A percentile compares a stretch with the other conserved stretches of the same genome.
Evolutionary conservation across 495 filamentous ascomycete species (phyloP).

Genomic region (Penicillium salamii): DNA sequence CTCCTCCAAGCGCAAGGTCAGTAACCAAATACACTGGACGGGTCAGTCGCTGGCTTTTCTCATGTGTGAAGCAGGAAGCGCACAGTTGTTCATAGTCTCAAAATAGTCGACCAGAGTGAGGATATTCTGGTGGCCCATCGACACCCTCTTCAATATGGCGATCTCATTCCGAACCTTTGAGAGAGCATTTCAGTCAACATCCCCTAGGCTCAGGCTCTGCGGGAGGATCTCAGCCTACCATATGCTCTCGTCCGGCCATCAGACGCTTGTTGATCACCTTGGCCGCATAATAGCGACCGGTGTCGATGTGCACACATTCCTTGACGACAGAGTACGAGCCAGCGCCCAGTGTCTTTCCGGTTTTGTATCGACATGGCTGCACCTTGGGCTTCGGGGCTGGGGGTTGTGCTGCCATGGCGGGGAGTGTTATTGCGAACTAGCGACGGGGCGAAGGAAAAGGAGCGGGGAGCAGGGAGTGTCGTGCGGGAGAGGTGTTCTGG

Average conservation of each 20-base stretch:
- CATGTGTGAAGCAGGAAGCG: conserved; percentile 14
- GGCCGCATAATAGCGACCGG: conserved; percentile 95
- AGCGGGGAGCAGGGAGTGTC: no score
- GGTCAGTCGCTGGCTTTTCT: conserved; percentile 2
- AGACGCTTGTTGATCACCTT: conserved; percentile 99
- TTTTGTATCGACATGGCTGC: conserved; percentile 90
- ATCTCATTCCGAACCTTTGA: conserved; percentile 93
- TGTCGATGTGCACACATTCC: conserved; percentile 98
- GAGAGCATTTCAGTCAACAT: background rate
- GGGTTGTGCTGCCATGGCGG: conserved; percentile 35
- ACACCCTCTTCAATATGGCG: conserved; percentile 91
- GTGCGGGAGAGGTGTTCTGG: background rate
- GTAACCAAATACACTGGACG: conserved; percentile 86
- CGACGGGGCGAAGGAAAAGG: no score
- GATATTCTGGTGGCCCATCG: conserved; percentile 98
- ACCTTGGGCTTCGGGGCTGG: conserved; percentile 56
- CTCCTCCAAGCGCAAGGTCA: conserved; percentile 91
- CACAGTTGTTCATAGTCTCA: conserved; percentile 97
- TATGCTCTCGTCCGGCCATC: conserved; percentile 97
- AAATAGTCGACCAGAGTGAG: conserved; percentile 98
- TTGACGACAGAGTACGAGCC: conserved; percentile 99
- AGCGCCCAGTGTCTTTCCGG: conserved; percentile 93
- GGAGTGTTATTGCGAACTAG: no score
- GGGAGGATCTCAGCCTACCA: conserved; percentile 69
- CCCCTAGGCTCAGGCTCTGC: background rate